Conservation (phyloP, 768 basidiomycete species). For the Candolleomyces efflorescens region DNA sequence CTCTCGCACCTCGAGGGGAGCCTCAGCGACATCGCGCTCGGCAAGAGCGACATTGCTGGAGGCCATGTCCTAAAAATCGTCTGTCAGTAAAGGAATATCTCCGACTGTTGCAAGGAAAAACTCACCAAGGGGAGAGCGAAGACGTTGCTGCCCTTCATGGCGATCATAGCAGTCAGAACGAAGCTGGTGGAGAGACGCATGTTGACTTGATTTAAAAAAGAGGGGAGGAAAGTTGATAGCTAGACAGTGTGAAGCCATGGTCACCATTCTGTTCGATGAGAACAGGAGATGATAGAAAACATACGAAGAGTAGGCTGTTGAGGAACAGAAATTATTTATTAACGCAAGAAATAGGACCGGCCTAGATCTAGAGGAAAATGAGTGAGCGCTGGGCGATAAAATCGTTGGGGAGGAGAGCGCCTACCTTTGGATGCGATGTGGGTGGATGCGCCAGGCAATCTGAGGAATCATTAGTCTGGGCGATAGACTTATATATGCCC, state of each 20-base stretch:
- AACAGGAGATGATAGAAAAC: not conserved
- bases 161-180: constrained; percentile 10
- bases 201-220: constrained; percentile 5
- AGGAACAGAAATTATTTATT: constrained; percentile 1
- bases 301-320: not conserved
- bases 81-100: not conserved
- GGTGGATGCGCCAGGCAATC: constrained; percentile 9
- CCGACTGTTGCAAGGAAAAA: not conserved
- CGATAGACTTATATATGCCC: too few relatives aligned
- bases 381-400: not conserved
- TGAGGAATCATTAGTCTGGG: not conserved
- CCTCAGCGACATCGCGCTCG: constrained; percentile 5
- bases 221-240: not conserved
- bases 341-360: constrained; percentile 7
- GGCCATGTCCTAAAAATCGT: not conserved
- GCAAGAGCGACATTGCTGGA: constrained; percentile 1
- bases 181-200: constrained; percentile 11
- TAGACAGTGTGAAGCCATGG: not conserved
- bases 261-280: not conserved
- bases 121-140: constrained; percentile 7
- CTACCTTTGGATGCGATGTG: constrained; percentile 5
- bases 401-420: not conserved
- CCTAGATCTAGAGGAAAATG: constrained; percentile 6
- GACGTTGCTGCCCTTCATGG: constrained; percentile 9
- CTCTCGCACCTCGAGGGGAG: not conserved